Evolutionary conservation across 2,329 filamentous ascomycete genomes (phyloP), one percentile per base, ranked within the genome.

Genomic region (Geosmithia flava): DNA sequence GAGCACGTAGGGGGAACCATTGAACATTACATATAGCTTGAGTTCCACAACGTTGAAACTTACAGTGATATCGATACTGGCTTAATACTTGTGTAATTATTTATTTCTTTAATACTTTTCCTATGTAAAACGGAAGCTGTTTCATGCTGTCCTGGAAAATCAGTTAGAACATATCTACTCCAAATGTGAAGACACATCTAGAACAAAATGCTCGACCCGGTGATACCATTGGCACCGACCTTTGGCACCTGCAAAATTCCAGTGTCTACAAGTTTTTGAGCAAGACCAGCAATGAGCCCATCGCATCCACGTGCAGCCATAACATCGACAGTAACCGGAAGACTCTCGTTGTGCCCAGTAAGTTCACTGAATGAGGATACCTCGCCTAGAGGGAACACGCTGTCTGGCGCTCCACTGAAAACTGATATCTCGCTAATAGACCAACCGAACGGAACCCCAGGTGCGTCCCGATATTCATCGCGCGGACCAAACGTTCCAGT

Each of bases 251-350:
- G 64, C 42, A 80, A 19, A 3, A 79, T 64, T 0, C 75, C 76
- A 16, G 64, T 69, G 23, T 60, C 60, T 1, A 72, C 66, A 49
- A 82, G 51, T 42, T 76, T 72, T 46, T 69, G 62, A 2, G 77
- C 72, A 46, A 82, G 58, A 42, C 67, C 68, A 42, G 74, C 74
- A 23, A 82, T 54, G 63, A 81, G 67, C 0, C 75, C 74, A 59
- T 83, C 80, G 52, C 80, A 83, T 0, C 78, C 78, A 52, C 71
- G 74, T 1, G 76, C 73, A 0, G 69, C 78, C 61, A 82, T 62
- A 19, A 82, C 62, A 51, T 78, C 68, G 0, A 81, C 69, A 1
- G 74, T 71, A 0, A 83, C 78, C 0, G 79, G 80, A 33, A 81
- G 57, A 44, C 61, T 61, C 53, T 76, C 72, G 5, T 64, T 64